These are phyloP conservation scores for Lactarius indigo DNA, from an alignment of 768 basidiomycete species.

Conservation along the genomic window DNA sequence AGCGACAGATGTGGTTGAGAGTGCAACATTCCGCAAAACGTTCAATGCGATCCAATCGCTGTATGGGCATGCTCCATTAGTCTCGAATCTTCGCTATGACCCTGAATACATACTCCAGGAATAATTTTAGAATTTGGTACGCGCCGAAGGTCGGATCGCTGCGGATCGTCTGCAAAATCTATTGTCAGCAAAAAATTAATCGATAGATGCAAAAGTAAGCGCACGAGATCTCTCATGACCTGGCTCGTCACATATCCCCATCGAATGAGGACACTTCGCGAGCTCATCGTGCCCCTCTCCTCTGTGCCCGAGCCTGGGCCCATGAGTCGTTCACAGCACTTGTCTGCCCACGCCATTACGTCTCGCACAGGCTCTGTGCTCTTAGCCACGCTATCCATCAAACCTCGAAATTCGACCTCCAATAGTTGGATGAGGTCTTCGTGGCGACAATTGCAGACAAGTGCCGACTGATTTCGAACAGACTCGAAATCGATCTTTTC, in stretches of 20 bases:
- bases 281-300: slow-evolving; percentile 79
- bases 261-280: slow-evolving; percentile 80
- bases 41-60: slow-evolving; percentile 93
- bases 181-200: slow-evolving; percentile 7
- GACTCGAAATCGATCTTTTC: slow-evolving; percentile 86
- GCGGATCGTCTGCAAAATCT: slow-evolving; percentile 65
- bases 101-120: slow-evolving; percentile 67
- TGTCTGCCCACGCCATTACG: slow-evolving; percentile 89
- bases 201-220: slow-evolving; percentile 28
- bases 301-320: slow-evolving; percentile 61
- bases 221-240: slow-evolving; percentile 85
- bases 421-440: slow-evolving; percentile 83
- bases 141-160: slow-evolving; percentile 91
- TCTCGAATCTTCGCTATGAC: slow-evolving; percentile 20
- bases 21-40: slow-evolving; percentile 78
- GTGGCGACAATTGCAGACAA: slow-evolving; percentile 90
- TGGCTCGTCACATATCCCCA: slow-evolving; percentile 94
- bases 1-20: slow-evolving; percentile 88
- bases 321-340: slow-evolving; percentile 83
- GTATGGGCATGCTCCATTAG: slow-evolving; percentile 24
- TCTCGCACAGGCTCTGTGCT: slow-evolving; percentile 79
- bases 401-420: slow-evolving; percentile 77
- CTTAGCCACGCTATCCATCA: slow-evolving; percentile 69
- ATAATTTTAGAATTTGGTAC: slow-evolving; percentile 87
- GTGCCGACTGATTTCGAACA: slow-evolving; percentile 86